phyloP scores from a whole-genome alignment of 2,329 filamentous ascomycete species.

The Chaetomiaceae sp. region DNA sequence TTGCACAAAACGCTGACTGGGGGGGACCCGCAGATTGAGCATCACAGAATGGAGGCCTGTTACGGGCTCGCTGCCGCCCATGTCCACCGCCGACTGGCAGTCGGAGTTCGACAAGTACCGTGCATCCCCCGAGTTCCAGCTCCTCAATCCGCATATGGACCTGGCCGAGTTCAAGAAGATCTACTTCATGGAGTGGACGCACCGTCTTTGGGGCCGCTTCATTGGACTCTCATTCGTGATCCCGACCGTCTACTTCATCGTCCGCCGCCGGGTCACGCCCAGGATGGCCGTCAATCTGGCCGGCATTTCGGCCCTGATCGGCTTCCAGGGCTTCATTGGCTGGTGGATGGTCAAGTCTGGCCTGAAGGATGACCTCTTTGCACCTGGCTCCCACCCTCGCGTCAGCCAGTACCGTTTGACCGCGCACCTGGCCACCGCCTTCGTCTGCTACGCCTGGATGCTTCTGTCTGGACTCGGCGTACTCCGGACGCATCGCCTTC shows the following conservation, averaged over 20 bases:
- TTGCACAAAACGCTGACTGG: no score
- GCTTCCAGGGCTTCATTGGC: constrained; percentile 88
- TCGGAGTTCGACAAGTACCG: constrained; percentile 90
- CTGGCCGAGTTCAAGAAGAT: constrained; percentile 95
- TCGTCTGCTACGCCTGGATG: constrained; percentile 92
- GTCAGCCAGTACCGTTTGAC: constrained; percentile 93
- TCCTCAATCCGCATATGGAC: constrained; percentile 89
- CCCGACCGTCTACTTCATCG: constrained; percentile 83
- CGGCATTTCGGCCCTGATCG: constrained; percentile 84
- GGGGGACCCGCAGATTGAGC: constrained; percentile 74
- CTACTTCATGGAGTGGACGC: constrained; percentile 99
- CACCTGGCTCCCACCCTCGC: constrained; percentile 79
- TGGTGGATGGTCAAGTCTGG: constrained; percentile 99
- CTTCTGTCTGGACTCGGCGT: constrained; percentile 80
- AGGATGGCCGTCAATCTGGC: constrained; percentile 71
- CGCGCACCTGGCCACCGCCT: constrained; percentile 83
- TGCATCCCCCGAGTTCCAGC: constrained; percentile 83
- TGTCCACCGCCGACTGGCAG: constrained; percentile 76
- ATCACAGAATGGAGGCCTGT: constrained; percentile 99
- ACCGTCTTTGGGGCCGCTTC: constrained; percentile 87
- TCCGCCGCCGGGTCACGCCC: constrained; percentile 67
- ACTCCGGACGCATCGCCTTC: constrained; percentile 67
- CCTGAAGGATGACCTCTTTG: constrained; percentile 91
- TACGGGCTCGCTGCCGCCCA: constrained; percentile 81
- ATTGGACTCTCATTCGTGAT: constrained; percentile 86